Percentiles rank a stretch among this genome's conserved stretches.
Evolutionary conservation across 192 early-diverging fungal species (phyloP).

Genomic region (Lobosporangium transversale): DNA sequence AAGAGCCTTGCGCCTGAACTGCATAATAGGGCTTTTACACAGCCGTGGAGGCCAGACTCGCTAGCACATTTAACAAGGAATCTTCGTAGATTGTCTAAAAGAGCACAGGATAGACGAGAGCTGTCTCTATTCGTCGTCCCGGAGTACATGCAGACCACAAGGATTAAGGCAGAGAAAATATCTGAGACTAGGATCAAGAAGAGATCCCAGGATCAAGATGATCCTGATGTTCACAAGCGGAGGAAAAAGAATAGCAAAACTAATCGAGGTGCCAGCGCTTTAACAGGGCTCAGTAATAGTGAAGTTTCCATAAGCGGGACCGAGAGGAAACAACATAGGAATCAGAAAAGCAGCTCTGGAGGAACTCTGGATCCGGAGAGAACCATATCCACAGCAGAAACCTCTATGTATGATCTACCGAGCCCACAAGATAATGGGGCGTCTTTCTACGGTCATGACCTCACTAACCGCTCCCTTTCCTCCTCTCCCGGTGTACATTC

Average conservation of each 20-base stretch:
- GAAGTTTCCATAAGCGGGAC: not conserved
- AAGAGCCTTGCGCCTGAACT: not conserved
- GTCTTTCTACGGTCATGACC: no score
- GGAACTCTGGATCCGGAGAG: no score
- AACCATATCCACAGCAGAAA: no score
- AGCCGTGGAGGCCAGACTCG: not conserved
- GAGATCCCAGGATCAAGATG: not conserved
- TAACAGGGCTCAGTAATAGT: not conserved
- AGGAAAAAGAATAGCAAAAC: not conserved
- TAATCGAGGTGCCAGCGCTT: not conserved
- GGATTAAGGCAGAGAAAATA: not conserved
- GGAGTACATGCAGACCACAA: slow-evolving; percentile 3
- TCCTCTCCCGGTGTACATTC: no score
- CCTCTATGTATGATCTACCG: no score
- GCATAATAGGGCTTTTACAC: not conserved
- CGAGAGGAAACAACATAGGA: not conserved
- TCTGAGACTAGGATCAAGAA: not conserved
- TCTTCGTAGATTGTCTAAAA: not conserved
- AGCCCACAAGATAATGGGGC: no score
- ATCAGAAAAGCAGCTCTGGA: no score
- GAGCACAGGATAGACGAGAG: not conserved
- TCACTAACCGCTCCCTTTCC: no score
- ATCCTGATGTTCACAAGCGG: not conserved
- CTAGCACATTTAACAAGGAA: not conserved
- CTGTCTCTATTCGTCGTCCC: not conserved